Evolutionary conservation across 305 asterid genomes (phyloP), one percentile per base, ranked within the genome.

Genomic region (Ilex paraguariensis): DNA sequence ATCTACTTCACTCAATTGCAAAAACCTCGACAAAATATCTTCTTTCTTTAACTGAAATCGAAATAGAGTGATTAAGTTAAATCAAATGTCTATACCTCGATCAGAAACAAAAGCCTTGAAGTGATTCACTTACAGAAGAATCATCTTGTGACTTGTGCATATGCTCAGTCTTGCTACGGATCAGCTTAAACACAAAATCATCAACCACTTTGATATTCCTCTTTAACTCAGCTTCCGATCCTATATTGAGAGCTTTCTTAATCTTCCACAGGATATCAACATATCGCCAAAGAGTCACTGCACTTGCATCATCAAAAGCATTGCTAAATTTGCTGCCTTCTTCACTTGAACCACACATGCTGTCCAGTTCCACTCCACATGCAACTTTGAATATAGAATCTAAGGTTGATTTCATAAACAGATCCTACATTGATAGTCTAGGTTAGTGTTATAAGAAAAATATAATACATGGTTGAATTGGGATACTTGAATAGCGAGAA

Each of bases 301-400:
- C 91, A 57, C 90, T 87, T 0, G 97, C 95, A 59, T 79, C 79
- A 71, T 87, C 97, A 71, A 90, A 85, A 1, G 97, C 95, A 15
- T 56, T 49, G 64, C 79, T 72, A 56, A 87, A 90, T 33, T 64
- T 66, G 4, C 28, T 66, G 8, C 92, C 91, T 70, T 83, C 86
- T 62, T 90, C 92, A 10, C 69, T 80, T 36, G 87, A 72, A 54
- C 94, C 94, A 55, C 82, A 75, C 80, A 72, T 74, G 74, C 75
- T 77, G 73, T 85, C 88, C 28, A 87, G 67, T 15, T 90, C 90
- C 50, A 78, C 82, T 57, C 95, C 97, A 59, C 85, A 80, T 4
- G 84, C 92, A 13, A 85, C 87, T 76, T 57, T 83, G 70, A 85
- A 90, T 31, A 87, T 75, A 1, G 97, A 90, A 69, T 87, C 96